Evolutionary conservation across 2,329 filamentous ascomycete species (phyloP), one percentile per base, ranked within the genome.

Genomic region (Chaetothyriales sp.): DNA sequence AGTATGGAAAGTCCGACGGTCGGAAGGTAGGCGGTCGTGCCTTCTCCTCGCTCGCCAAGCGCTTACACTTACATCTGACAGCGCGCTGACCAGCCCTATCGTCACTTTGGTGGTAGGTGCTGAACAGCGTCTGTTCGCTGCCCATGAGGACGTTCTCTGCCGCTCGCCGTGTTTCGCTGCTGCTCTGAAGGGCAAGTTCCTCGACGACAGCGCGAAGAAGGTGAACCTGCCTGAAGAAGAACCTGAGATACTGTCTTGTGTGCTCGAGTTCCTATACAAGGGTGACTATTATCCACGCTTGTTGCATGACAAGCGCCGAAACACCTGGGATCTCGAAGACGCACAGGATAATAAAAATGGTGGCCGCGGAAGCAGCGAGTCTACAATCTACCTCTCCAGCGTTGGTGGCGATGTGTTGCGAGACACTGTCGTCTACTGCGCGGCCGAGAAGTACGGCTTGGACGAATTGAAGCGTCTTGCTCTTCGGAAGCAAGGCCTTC

Each of bases 261-360:
- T 95, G 9, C 81, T 95, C 52, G 89, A 95, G 66, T 95, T 85
- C 61, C 80, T 95, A 52, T 94, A 94, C 77, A 94, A 94, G 70
- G 89, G 89, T 58, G 89, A 95, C 69, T 95, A 95, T 71, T 89
- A 83, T 61, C 89, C 89, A 2, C 83, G 85, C 18, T 76, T 94
- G 20, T 70, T 87, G 52, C 87, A 88, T 69, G 87, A 90, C 71
- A 88, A 89, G 73, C 81, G 83, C 57, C 78, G 80, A 51, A 82
- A 87, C 67, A 82, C 80, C 49, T 95, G 86, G 83, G 83, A 85
- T 64, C 73, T 95, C n/a, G 88, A 94, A 67, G 78, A 80, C 48
- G 66, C 69, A 1, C 74, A 57, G 68, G 70, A 20, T 19, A 69
- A 66, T 29, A 65, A 69, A 19, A 78, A 80, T 44, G 74, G 75